These are phyloP conservation scores for Trichophyton benhamiae DNA, from an alignment of 2,329 filamentous ascomycete species.

Conservation along the genomic window DNA sequence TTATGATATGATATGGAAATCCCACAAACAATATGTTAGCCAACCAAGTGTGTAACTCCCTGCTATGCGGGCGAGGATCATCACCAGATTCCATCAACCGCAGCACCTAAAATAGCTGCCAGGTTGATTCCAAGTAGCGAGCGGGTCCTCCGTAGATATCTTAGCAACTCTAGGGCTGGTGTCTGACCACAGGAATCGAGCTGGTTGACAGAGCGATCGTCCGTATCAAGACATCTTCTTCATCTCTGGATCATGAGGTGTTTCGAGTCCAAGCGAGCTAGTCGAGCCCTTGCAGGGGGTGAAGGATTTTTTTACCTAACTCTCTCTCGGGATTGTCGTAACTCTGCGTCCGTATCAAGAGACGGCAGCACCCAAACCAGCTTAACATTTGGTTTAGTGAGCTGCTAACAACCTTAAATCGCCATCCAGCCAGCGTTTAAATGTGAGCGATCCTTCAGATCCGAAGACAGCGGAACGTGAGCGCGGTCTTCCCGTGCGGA, in stretches of 20 bases:
- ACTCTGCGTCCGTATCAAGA: neutral
- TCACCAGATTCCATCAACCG: neutral
- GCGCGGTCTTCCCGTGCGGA: neutral
- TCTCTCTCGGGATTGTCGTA: neutral
- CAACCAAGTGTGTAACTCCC: neutral
- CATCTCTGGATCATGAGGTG: neutral
- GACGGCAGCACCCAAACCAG: neutral
- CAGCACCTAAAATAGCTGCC: neutral
- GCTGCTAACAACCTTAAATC: neutral
- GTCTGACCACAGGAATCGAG: neutral
- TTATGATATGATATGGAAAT: no score
- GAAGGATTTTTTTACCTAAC: no score
- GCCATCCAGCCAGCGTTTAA: neutral
- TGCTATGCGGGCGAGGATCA: neutral
- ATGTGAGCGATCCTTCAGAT: neutral
- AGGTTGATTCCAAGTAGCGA: neutral
- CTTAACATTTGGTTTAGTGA: neutral
- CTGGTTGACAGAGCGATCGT: neutral
- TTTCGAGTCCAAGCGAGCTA: neutral
- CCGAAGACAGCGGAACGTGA: neutral
- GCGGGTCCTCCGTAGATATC: neutral
- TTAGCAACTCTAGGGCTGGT: neutral
- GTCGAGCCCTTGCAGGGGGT: neutral
- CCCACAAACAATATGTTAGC: neutral
- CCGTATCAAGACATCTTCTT: neutral